A percentile compares a stretch with the other conserved stretches of the same genome.
These are phyloP conservation scores for Chaetomiaceae sp. DNA, from an alignment of 2,329 filamentous ascomycete species.

Conservation along the genomic window DNA sequence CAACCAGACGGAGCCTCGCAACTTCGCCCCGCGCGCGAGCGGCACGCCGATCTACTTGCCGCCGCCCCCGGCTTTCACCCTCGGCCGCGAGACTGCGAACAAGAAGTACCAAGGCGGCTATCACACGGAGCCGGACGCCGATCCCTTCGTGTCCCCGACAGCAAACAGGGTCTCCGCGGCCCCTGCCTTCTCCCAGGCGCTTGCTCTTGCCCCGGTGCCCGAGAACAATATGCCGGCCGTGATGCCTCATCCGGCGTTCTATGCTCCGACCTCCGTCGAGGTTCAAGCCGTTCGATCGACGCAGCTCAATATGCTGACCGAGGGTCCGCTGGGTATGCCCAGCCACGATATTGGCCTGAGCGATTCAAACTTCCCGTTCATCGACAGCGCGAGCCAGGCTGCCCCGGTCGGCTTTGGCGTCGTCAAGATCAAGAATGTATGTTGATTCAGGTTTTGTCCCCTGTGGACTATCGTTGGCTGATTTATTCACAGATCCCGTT, in stretches of 20 bases:
- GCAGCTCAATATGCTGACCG: slow-evolving; percentile 34
- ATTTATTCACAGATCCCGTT: slow-evolving; percentile 46
- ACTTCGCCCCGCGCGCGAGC: slow-evolving; percentile 34
- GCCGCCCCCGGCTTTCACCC: slow-evolving; percentile 27
- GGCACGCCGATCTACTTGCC: slow-evolving; percentile 28
- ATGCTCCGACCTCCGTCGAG: slow-evolving; percentile 2
- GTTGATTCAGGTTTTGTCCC: slow-evolving; percentile 20
- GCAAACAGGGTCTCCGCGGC: not conserved
- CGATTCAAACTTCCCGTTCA: slow-evolving; percentile 41
- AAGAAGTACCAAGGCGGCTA: not conserved
- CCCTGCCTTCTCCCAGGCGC: slow-evolving; percentile 1
- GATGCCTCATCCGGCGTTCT: not conserved
- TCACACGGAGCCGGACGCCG: not conserved
- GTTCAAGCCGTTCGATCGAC: slow-evolving; percentile 29
- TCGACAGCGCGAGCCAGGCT: slow-evolving; percentile 32
- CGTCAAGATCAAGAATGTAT: slow-evolving; percentile 45
- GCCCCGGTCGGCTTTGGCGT: slow-evolving; percentile 36
- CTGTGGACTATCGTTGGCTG: not conserved
- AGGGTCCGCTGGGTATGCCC: slow-evolving; percentile 31
- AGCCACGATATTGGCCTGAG: slow-evolving; percentile 32
- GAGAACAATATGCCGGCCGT: slow-evolving; percentile 7
- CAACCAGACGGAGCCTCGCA: slow-evolving; percentile 36
- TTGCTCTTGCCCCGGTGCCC: slow-evolving; percentile 6
- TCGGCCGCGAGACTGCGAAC: not conserved
- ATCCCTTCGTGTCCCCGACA: slow-evolving; percentile 13